A percentile compares a stretch with the other conserved stretches of the same genome.
Evolutionary conservation across 2,329 filamentous ascomycete genomes (phyloP).

Genomic region (Chlorencoelia australis): DNA sequence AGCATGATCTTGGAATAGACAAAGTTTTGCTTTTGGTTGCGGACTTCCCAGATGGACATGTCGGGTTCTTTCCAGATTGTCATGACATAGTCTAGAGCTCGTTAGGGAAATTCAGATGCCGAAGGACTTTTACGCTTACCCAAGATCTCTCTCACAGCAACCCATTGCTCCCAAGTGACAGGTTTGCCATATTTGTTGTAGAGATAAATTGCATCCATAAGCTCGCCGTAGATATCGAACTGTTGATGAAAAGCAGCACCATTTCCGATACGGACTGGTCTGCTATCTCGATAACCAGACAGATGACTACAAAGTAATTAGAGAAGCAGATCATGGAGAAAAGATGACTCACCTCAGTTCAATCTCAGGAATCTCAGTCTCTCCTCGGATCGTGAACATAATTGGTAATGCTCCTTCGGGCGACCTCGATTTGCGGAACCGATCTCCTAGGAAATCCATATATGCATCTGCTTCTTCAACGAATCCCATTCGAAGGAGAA

Average conservation of each 20-base stretch:
- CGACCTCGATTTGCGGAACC: constrained; percentile 51
- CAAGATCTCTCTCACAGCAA: constrained; percentile 56
- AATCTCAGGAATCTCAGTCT: constrained; percentile 62
- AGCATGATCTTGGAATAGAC: constrained; percentile 77
- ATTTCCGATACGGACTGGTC: constrained; percentile 67
- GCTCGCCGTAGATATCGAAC: constrained; percentile 70
- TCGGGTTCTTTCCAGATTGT: constrained; percentile 58
- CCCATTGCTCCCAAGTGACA: constrained; percentile 67
- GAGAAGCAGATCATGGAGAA: constrained; percentile 1
- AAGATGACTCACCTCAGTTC: constrained; percentile 38
- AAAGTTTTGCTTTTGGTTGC: constrained; percentile 66
- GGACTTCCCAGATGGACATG: constrained; percentile 79
- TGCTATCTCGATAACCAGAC: constrained; percentile 61
- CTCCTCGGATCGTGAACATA: constrained; percentile 72
- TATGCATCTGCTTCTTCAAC: constrained; percentile 67
- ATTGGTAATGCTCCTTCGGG: constrained; percentile 58
- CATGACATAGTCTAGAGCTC: constrained; percentile 51
- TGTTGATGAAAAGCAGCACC: constrained; percentile 68
- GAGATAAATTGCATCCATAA: constrained; percentile 68
- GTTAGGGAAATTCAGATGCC: constrained; percentile 18
- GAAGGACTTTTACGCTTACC: constrained; percentile 34
- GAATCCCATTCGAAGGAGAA: constrained; percentile 67
- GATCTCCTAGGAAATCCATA: constrained; percentile 67
- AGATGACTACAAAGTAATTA: constrained; percentile 39
- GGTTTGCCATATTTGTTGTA: constrained; percentile 75